Base-by-base conservation (phyloP, 2,329 filamentous ascomycete genomes). In the Trichoderma afroharzianum region DNA sequence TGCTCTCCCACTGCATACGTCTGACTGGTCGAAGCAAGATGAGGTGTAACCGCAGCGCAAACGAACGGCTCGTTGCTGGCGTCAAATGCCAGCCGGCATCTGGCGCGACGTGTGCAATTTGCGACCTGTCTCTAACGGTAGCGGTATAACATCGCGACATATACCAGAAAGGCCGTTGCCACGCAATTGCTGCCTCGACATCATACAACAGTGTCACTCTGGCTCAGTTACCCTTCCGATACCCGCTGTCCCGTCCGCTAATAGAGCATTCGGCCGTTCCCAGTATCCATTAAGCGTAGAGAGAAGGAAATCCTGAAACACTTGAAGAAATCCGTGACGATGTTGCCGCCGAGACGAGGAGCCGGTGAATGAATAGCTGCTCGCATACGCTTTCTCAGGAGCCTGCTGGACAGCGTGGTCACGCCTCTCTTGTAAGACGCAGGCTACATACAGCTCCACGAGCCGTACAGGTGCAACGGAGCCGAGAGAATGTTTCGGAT, bases 401-500 rank as follows among this genome's bases (percentile, higher is more conserved):
- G 53, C 77, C 75, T 77, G 72, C 68, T 73, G 70, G 57, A 61
- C 68, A 58, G 26, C 50, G 8, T 71, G 47, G 57, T 72, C 63
- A 47, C 43, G 62, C 63, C 32, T 67, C 30, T 61, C 73, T 70
- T 61, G 63, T 62, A 69, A 70, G 61, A 72, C 68, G 71, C 63
- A 74, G 75, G 77, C 70, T 71, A 71, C 74, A 74, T 74, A 74
- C 73, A 76, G 72, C 68, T 73, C 68, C 73, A 72, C 73, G 75
- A 72, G 57, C 66, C 68, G 71, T 63, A 63, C 71, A 72, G 50
- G 76, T 79, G 76, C 74, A 73, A 79, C 77, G 28, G 62, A 59
- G 72, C 63, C 72, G 72, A 63, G 58, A 58, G 68, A 76, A 76
- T 79, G 78, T 79, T 77, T 79, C 77, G 78, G 78, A 77, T 78